A percentile compares a stretch with the other conserved stretches of the same genome.
Conservation (phyloP, 1,284 basidiomycete species). For the Malassezia furfur region DNA sequence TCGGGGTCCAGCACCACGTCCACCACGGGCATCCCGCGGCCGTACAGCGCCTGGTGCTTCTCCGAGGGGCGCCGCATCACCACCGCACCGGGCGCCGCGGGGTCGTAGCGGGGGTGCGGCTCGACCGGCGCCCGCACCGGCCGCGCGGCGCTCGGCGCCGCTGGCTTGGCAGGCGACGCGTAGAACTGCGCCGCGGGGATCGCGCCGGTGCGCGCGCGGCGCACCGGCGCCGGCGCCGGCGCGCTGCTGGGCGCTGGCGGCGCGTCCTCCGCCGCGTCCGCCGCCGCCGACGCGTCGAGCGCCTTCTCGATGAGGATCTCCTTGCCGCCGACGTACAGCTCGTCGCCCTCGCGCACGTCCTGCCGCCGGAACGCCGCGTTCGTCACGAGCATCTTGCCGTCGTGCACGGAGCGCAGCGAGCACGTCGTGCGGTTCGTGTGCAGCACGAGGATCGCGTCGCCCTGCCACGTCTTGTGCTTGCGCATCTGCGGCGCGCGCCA, state of each 20-base stretch:
- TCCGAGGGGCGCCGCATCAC: slow-evolving; percentile 73
- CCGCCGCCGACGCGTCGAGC: not conserved
- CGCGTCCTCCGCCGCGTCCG: not conserved
- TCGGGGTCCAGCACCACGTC: slow-evolving; percentile 84
- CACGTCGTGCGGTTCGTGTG: slow-evolving; percentile 24
- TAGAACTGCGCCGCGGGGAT: slow-evolving; percentile 17
- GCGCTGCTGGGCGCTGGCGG: not conserved
- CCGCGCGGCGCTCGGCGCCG: not conserved
- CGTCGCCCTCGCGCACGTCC: slow-evolving; percentile 10
- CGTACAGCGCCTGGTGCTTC: slow-evolving; percentile 59
- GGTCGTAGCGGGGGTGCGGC: slow-evolving; percentile 25
- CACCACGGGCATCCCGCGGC: slow-evolving; percentile 50
- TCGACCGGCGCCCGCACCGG: slow-evolving; percentile 1
- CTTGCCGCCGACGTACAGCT: slow-evolving; percentile 18
- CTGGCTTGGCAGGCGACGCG: not conserved
- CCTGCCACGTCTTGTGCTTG: slow-evolving; percentile 85
- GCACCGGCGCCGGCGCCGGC: not conserved
- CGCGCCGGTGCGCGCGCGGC: not conserved
- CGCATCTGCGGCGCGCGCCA: slow-evolving; percentile 62
- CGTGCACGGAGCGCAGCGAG: slow-evolving; percentile 29
- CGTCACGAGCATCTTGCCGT: slow-evolving; percentile 23
- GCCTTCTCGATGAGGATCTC: slow-evolving; percentile 14
- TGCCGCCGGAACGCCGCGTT: slow-evolving; percentile 9
- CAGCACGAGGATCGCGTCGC: slow-evolving; percentile 45
- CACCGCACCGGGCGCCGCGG: slow-evolving; percentile 56